phyloP scores from a whole-genome alignment of 129 eudicot genomes.

The Arctium lappa region DNA sequence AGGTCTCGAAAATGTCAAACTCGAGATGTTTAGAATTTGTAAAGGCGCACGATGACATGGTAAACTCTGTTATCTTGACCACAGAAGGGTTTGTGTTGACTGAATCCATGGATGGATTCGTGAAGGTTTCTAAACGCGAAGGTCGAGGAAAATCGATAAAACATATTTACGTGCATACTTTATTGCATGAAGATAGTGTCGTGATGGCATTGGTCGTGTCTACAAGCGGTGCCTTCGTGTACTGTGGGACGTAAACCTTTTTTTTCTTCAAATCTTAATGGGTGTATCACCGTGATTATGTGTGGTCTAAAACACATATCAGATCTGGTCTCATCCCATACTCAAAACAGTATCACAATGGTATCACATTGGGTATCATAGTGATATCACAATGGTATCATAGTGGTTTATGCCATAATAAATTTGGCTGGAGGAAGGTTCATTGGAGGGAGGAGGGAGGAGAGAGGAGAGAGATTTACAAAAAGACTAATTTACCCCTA shows the following conservation, averaged over 20 bases:
- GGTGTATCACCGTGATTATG: too few relatives aligned
- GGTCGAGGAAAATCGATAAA: constrained; percentile 40
- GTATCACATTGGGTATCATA: too few relatives aligned
- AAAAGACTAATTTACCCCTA: too few relatives aligned
- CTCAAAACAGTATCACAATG: too few relatives aligned
- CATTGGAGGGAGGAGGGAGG: too few relatives aligned
- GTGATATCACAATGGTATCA: too few relatives aligned
- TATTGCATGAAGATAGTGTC: constrained; percentile 71
- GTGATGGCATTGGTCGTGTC: constrained; percentile 59
- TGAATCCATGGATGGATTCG: constrained; percentile 51
- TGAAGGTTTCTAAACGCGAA: constrained; percentile 78
- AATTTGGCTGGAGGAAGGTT: too few relatives aligned
- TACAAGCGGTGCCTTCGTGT: constrained; percentile 45
- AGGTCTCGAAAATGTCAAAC: constrained; percentile 64
- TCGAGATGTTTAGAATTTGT: constrained; percentile 73
- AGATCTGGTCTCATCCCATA: too few relatives aligned
- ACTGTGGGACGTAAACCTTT: constrained; percentile 52
- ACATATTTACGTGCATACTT: constrained; percentile 46
- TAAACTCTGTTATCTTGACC: constrained; percentile 47
- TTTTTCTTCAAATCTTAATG: too few relatives aligned
- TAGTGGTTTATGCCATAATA: too few relatives aligned
- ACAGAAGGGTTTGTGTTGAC: constrained; percentile 62
- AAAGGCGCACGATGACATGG: constrained; percentile 31
- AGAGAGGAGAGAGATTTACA: too few relatives aligned
- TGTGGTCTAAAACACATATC: too few relatives aligned